These are phyloP conservation scores for Neocatenulostroma microsporum DNA, from an alignment of 2,329 filamentous ascomycete species.

Conservation along the genomic window DNA sequence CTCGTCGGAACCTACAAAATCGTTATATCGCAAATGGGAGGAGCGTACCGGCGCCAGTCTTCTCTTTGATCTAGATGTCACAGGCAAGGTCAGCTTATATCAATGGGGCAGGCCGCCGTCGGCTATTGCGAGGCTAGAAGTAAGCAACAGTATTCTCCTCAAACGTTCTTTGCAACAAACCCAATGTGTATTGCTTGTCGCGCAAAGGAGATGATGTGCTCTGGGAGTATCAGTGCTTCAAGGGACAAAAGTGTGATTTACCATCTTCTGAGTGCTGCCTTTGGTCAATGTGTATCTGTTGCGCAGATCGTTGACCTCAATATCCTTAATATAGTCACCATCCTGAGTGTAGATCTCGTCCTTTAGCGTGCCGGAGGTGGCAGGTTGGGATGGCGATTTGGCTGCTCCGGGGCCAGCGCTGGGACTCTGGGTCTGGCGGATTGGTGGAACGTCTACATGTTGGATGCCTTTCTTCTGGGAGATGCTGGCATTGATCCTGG, in stretches of 20 bases:
- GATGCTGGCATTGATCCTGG: slow-evolving; percentile 38
- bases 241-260: slow-evolving; percentile 61
- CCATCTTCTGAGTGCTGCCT: slow-evolving; percentile 97
- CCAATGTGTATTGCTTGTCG: slow-evolving; percentile 9
- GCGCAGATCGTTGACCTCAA: slow-evolving; percentile 95
- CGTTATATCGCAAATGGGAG: slow-evolving; percentile 39
- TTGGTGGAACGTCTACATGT: slow-evolving; percentile 80
- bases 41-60: slow-evolving; percentile 98
- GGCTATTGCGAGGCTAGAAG: slow-evolving; percentile 34
- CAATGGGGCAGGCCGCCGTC: slow-evolving; percentile 54
- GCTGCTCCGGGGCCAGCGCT: slow-evolving; percentile 42
- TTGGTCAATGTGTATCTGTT: slow-evolving; percentile 97
- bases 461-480: slow-evolving; percentile 64
- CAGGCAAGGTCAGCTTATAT: slow-evolving; percentile 82
- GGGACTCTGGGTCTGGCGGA: slow-evolving; percentile 39
- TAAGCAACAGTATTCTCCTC: slow-evolving; percentile 39
- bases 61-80: slow-evolving; percentile 98
- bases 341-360: slow-evolving; percentile 90
- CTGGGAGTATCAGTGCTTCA: slow-evolving; percentile 52
- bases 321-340: slow-evolving; percentile 97
- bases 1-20: slow-evolving; percentile 45
- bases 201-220: slow-evolving; percentile 17
- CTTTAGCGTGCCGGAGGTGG: slow-evolving; percentile 55
- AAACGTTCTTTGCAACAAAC: slow-evolving; percentile 26
- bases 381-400: slow-evolving; percentile 48